Evolutionary conservation across 2,329 filamentous ascomycete species (phyloP).

Genomic region (Talaromyces sp.): DNA sequence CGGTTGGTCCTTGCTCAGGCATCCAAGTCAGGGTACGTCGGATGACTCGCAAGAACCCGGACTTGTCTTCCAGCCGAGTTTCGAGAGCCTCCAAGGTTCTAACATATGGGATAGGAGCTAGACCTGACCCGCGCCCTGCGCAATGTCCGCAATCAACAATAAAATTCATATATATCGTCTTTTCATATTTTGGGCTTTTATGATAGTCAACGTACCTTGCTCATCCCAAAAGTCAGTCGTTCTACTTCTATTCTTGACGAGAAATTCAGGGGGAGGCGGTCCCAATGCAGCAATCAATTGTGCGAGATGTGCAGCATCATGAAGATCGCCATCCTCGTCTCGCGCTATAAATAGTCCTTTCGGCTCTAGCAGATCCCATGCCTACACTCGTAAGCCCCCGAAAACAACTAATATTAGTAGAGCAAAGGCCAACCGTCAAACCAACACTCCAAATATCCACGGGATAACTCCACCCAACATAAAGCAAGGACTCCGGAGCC

Average conservation of each 20-base stretch:
- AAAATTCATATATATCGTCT: not conserved
- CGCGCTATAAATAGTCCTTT: constrained; percentile 3
- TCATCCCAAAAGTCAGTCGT: not conserved
- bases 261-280: not conserved
- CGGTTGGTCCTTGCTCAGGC: not conserved
- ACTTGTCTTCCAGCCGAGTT: not conserved
- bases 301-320: not conserved
- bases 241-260: not conserved
- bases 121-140: not conserved
- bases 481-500: constrained; percentile 43
- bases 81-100: not conserved
- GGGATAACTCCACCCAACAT: constrained; percentile 39
- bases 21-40: not conserved
- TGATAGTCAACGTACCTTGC: not conserved
- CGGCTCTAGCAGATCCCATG: constrained; percentile 4
- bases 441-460: constrained; percentile 43
- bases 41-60: not conserved
- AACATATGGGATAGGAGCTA: not conserved
- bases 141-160: not conserved
- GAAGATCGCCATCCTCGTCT: not conserved
- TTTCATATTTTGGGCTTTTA: no score
- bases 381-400: not conserved
- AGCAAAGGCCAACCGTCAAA: constrained; percentile 29
- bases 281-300: not conserved
- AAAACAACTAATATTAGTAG: not conserved